Evolutionary conservation across 345 rosid species (phyloP).

Genomic region (Gossypium turneri): DNA sequence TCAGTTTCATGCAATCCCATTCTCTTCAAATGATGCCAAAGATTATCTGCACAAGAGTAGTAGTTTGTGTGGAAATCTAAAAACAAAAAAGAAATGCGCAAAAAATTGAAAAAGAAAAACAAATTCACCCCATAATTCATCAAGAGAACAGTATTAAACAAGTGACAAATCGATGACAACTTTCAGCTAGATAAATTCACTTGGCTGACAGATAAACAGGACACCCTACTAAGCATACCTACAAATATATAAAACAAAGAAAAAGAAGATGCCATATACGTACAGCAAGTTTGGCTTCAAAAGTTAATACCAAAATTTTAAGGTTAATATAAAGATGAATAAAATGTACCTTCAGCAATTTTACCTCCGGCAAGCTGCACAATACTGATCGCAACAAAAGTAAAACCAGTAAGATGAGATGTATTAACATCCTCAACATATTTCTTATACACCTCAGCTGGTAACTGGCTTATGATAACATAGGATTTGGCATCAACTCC

Average conservation of each 20-base stretch:
- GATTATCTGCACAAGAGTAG: slow-evolving; percentile 42
- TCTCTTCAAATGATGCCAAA: slow-evolving; percentile 78
- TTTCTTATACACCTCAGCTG: slow-evolving; percentile 55
- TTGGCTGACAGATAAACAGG: neutral
- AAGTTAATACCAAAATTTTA: neutral
- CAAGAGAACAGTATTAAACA: slow-evolving; percentile 2
- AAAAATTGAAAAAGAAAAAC: neutral
- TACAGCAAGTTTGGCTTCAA: neutral
- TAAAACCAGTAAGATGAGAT: slow-evolving; percentile 60
- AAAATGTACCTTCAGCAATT: slow-evolving; percentile 61
- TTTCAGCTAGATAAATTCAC: neutral
- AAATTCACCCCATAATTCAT: neutral
- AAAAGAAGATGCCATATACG: neutral
- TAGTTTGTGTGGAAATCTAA: neutral
- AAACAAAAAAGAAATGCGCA: too few relatives aligned
- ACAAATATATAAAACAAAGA: neutral
- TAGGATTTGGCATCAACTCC: slow-evolving; percentile 63
- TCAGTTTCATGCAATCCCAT: slow-evolving; percentile 63
- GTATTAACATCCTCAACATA: slow-evolving; percentile 57
- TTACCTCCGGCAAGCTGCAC: slow-evolving; percentile 85
- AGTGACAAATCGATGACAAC: neutral
- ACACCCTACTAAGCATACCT: neutral
- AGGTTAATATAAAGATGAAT: neutral
- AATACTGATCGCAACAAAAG: slow-evolving; percentile 67
- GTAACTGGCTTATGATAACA: slow-evolving; percentile 70